A percentile compares a stretch with the other conserved stretches of the same genome.
Evolutionary conservation across 805 yeast species (phyloP).

Genomic region (Pichia californica): DNA sequence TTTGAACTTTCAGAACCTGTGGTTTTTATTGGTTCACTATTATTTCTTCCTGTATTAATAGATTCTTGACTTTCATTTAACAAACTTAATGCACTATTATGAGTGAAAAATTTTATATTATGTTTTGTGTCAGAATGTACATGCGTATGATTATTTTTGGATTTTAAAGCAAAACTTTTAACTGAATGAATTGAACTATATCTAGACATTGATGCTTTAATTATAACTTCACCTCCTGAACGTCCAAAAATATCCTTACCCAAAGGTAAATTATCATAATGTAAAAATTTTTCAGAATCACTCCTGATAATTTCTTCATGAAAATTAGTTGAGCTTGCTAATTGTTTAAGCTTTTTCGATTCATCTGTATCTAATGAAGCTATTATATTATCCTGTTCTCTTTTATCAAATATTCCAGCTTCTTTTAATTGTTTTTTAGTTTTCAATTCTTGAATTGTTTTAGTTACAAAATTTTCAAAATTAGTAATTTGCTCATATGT

Average conservation of each 20-base stretch:
- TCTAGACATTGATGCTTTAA: slow-evolving; percentile 6
- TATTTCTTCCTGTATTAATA: background rate
- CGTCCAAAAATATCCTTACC: slow-evolving; percentile 3
- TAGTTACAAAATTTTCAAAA: slow-evolving; percentile 9
- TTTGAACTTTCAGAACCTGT: background rate
- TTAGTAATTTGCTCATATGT: slow-evolving; percentile 6
- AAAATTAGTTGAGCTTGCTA: slow-evolving; percentile 6
- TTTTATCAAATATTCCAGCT: background rate
- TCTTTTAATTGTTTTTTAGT: slow-evolving; percentile 5
- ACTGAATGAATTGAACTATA: slow-evolving; percentile 3
- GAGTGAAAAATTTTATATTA: no score
- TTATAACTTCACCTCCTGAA: slow-evolving; percentile 4
- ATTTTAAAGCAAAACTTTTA: background rate
- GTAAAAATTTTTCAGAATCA: slow-evolving; percentile 1
- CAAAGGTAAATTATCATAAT: background rate
- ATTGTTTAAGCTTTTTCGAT: slow-evolving; percentile 4
- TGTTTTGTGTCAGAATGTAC: background rate
- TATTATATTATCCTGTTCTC: slow-evolving; percentile 6
- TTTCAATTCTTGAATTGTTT: slow-evolving; percentile 2
- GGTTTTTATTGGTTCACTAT: background rate
- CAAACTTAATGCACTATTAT: background rate
- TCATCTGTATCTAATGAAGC: slow-evolving; percentile 2
- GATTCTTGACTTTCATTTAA: no score
- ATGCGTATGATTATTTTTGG: background rate
- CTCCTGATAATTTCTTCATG: slow-evolving; percentile 5